These are phyloP conservation scores for Fonsecaea erecta DNA, from an alignment of 2,329 filamentous ascomycete species.

Conservation along the genomic window DNA sequence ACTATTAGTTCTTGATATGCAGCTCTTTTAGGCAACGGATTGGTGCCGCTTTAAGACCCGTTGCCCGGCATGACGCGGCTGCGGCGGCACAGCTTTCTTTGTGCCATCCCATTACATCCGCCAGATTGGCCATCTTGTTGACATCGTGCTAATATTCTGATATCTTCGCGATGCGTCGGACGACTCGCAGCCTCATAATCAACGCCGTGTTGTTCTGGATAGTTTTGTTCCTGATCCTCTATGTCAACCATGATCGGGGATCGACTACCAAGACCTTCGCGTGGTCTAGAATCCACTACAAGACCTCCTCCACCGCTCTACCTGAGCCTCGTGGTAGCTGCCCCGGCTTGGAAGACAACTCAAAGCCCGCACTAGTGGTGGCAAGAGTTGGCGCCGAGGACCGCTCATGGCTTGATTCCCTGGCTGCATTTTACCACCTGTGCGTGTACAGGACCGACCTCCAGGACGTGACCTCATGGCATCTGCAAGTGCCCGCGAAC, in stretches of 20 bases:
- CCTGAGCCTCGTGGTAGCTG: slow-evolving; percentile 49
- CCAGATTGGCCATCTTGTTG: background rate
- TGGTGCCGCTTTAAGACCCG: background rate
- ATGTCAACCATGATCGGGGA: slow-evolving; percentile 42
- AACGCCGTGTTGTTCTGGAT: slow-evolving; percentile 45
- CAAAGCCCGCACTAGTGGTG: slow-evolving; percentile 54
- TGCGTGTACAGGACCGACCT: slow-evolving; percentile 54
- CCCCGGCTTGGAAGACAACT: slow-evolving; percentile 45
- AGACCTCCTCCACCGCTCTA: slow-evolving; percentile 44
- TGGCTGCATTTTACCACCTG: slow-evolving; percentile 50
- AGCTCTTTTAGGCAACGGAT: background rate
- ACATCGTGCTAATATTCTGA: background rate
- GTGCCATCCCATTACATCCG: background rate
- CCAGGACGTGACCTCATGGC: slow-evolving; percentile 35
- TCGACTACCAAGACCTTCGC: slow-evolving; percentile 43
- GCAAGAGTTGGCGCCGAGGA: slow-evolving; percentile 50
- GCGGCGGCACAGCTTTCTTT: background rate
- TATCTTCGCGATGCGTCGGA: slow-evolving; percentile 44
- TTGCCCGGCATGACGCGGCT: background rate
- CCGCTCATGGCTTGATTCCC: slow-evolving; percentile 48
- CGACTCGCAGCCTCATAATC: slow-evolving; percentile 43
- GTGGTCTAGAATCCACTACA: slow-evolving; percentile 53
- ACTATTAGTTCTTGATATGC: background rate
- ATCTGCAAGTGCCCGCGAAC: slow-evolving; percentile 53
- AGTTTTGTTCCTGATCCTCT: slow-evolving; percentile 46